phyloP scores from a whole-genome alignment of 169 alveolate genomes.

The Plasmodium adleri region DNA sequence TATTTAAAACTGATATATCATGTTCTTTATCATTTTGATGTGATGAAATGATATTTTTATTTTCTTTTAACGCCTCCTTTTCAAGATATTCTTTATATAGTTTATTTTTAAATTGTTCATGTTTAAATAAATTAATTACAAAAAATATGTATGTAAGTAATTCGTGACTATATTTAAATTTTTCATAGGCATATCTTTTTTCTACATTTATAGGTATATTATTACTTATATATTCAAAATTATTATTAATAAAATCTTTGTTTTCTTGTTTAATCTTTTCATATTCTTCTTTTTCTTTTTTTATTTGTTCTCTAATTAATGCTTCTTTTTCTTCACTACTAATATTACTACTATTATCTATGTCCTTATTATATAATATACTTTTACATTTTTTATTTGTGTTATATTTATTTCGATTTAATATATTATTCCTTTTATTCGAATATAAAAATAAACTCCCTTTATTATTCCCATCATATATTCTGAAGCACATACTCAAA shows the following conservation, averaged over 20 bases:
- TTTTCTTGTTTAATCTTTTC: conserved; percentile 58
- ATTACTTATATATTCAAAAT: conserved; percentile 59
- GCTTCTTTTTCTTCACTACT: conserved; percentile 34
- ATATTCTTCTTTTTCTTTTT: conserved; percentile 35
- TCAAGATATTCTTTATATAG: conserved; percentile 38
- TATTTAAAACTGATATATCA: not conserved
- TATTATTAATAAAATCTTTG: conserved; percentile 15
- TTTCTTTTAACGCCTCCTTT: conserved; percentile 8
- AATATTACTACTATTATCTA: not conserved
- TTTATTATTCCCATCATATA: conserved; percentile 37
- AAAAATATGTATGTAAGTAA: conserved; percentile 37
- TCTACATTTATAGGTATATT: conserved; percentile 67
- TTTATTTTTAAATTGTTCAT: conserved; percentile 71
- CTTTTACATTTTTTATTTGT: conserved; percentile 16
- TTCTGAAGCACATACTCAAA: conserved; percentile 53
- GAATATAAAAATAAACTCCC: conserved; percentile 20
- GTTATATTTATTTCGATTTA: not conserved
- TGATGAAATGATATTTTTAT: not conserved
- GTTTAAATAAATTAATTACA: conserved; percentile 65
- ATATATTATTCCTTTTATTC: conserved; percentile 6
- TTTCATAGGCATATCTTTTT: conserved; percentile 52
- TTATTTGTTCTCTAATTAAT: conserved; percentile 50
- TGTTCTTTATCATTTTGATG: not conserved
- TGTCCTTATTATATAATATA: conserved; percentile 9
- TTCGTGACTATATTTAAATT: conserved; percentile 66